These are phyloP conservation scores for Ceratobasidium sp. DNA, from an alignment of 1,284 basidiomycete genomes.

Conservation along the genomic window DNA sequence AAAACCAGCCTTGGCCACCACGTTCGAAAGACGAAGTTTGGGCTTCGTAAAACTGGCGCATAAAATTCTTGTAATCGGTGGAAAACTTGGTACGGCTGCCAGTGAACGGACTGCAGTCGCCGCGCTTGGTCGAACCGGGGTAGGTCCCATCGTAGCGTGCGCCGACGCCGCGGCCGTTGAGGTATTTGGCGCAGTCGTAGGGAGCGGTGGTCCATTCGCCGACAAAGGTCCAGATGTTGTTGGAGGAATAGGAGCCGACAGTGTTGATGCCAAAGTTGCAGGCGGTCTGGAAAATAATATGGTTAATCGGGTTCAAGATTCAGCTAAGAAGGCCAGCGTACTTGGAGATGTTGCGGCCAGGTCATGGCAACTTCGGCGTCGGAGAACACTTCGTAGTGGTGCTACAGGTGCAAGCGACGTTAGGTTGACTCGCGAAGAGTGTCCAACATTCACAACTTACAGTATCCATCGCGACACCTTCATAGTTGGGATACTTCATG, in stretches of 20 bases:
- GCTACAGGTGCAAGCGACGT: constrained; percentile 58
- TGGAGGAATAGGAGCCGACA: constrained; percentile 62
- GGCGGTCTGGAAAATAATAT: too few relatives aligned
- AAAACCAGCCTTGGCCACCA: constrained; percentile 73
- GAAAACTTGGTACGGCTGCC: constrained; percentile 82
- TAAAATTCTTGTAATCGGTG: constrained; percentile 83
- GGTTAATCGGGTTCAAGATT: constrained; percentile 57
- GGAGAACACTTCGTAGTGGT: constrained; percentile 87
- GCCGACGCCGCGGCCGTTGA: constrained; percentile 62
- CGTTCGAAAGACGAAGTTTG: constrained; percentile 65
- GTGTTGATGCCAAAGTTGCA: too few relatives aligned
- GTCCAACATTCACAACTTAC: constrained; percentile 25
- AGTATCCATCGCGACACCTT: constrained; percentile 68
- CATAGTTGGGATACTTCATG: constrained; percentile 65
- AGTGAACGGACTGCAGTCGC: constrained; percentile 79
- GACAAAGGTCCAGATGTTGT: constrained; percentile 78
- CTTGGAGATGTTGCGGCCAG: constrained; percentile 73
- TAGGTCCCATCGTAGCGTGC: constrained; percentile 81
- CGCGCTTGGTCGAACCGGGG: constrained; percentile 73
- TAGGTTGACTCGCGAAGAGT: too few relatives aligned
- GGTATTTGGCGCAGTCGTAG: constrained; percentile 86
- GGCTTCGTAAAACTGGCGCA: constrained; percentile 88
- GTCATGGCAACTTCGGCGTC: constrained; percentile 66
- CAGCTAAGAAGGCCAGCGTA: constrained; percentile 43
- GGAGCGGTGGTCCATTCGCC: constrained; percentile 89